Percentiles rank a stretch among this genome's conserved stretches.
Evolutionary conservation across 2,329 filamentous ascomycete species (phyloP).

Genomic region (Tolypocladium cylindrosporum): DNA sequence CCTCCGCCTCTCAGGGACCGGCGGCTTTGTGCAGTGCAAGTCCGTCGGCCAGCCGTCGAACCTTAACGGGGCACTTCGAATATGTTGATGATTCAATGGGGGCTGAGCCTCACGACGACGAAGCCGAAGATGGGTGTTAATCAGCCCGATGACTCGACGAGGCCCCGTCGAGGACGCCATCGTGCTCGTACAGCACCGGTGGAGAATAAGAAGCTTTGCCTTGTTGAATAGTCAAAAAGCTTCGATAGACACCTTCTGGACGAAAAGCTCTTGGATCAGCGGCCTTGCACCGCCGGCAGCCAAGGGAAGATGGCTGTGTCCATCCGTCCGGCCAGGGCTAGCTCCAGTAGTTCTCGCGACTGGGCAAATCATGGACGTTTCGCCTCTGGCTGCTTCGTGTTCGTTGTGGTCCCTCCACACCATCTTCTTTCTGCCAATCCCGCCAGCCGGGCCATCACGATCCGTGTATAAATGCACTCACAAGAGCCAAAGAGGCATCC

Average conservation of each 20-base stretch:
- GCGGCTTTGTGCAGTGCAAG: background rate
- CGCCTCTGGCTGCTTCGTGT: slow-evolving; percentile 15
- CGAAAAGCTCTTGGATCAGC: background rate
- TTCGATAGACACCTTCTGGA: background rate
- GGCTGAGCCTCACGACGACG: background rate
- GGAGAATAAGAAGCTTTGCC: background rate
- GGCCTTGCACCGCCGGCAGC: background rate
- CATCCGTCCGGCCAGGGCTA: background rate
- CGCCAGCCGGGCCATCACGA: slow-evolving; percentile 5
- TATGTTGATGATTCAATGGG: background rate
- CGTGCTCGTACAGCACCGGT: background rate
- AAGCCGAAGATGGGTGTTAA: background rate
- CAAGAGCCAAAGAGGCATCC: background rate
- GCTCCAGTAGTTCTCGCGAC: background rate
- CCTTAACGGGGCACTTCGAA: background rate
- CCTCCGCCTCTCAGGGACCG: background rate
- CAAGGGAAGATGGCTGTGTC: background rate
- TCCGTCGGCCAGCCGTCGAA: background rate
- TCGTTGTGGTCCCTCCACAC: slow-evolving; percentile 19
- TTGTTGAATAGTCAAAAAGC: background rate
- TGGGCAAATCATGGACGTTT: background rate
- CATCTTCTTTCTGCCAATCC: slow-evolving; percentile 8
- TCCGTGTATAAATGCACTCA: background rate
- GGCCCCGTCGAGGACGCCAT: background rate
- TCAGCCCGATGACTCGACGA: background rate